Base-by-base conservation (phyloP, 1,139 yeast genomes). In the Geotrichum bryndzae region DNA sequence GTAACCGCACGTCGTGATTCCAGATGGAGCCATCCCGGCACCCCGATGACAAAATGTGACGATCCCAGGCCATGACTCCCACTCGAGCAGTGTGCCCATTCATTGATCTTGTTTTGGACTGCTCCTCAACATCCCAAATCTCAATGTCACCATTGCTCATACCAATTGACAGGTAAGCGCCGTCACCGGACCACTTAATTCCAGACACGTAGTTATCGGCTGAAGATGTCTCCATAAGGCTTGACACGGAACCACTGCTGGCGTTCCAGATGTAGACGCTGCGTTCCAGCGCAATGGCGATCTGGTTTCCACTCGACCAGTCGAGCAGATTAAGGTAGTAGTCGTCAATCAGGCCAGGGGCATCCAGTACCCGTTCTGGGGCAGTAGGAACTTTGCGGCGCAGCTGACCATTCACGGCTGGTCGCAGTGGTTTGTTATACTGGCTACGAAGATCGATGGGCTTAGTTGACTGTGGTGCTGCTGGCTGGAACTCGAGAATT, bases 251-350 rank as follows among this genome's bases (percentile, higher is more conserved):
- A 0, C 97, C 97, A 0, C 89, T 81, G 22, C 83, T 80, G 1
- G 97, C 98, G 74, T 92, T 89, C 98, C 99, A 94, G 41, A 91
- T 86, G 71, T 94, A 94, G 10, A 94, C 90, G 1, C 87, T 82
- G 66, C 84, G 86, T 62, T 88, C 96, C 62, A 95, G 79, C 1
- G 97, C 99, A 71, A 95, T 89, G 1, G 97, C 98, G 54, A 95
- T 80, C 61, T 87, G 79, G 73, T 94, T 91, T 46, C 86, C 84
- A 69, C 79, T 79, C 2, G 97, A 91, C 99, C 99, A 94, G 65
- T 94, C 86, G 63, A 94, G 76, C 60, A 94, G 78, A 73, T 91
- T 92, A 61, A 92, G 80, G 73, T 94, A 94, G 74, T 91, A 95
- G 76, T 94, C 99, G 73, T 94, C 97, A 48, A 88, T 83, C 62